phyloP scores from a whole-genome alignment of 495 filamentous ascomycete genomes.

The Penicilliopsis zonata region DNA sequence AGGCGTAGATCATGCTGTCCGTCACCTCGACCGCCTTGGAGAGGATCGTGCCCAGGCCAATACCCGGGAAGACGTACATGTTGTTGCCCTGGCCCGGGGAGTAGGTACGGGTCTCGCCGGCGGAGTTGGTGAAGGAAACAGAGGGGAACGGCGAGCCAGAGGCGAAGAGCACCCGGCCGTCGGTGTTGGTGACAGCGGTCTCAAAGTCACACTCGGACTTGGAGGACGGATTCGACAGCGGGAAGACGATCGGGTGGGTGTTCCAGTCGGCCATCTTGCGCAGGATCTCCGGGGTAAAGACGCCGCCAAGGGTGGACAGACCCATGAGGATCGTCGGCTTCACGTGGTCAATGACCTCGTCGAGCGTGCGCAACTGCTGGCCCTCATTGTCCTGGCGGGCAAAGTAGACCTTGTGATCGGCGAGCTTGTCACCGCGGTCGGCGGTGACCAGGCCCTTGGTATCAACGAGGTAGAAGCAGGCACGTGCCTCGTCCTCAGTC shows the following conservation, averaged over 20 bases:
- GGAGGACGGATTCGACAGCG: slow-evolving; percentile 83
- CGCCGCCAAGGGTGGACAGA: slow-evolving; percentile 84
- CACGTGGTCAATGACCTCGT: slow-evolving; percentile 86
- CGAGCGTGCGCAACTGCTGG: slow-evolving; percentile 77
- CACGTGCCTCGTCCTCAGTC: slow-evolving; percentile 77
- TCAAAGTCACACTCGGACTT: slow-evolving; percentile 97
- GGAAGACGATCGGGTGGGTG: slow-evolving; percentile 79
- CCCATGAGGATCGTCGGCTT: slow-evolving; percentile 91
- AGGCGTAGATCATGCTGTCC: slow-evolving; percentile 89
- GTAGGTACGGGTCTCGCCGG: slow-evolving; percentile 54
- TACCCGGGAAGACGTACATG: slow-evolving; percentile 95
- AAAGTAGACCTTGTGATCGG: slow-evolving; percentile 97
- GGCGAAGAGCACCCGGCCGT: slow-evolving; percentile 84
- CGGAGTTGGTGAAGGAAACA: slow-evolving; percentile 44
- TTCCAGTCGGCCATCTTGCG: slow-evolving; percentile 75
- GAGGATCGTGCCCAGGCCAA: slow-evolving; percentile 89
- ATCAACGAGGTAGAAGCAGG: slow-evolving; percentile 96
- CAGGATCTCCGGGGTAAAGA: slow-evolving; percentile 84
- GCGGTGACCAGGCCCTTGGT: slow-evolving; percentile 89
- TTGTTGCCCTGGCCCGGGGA: slow-evolving; percentile 89
- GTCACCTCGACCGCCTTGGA: slow-evolving; percentile 80
- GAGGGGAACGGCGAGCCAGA: slow-evolving; percentile 87
- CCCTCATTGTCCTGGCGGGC: slow-evolving; percentile 86
- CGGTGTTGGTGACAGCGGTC: slow-evolving; percentile 77
- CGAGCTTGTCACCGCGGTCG: slow-evolving; percentile 87